phyloP scores from a whole-genome alignment of 2,329 filamentous ascomycete genomes.

The Xylariaceae sp. region DNA sequence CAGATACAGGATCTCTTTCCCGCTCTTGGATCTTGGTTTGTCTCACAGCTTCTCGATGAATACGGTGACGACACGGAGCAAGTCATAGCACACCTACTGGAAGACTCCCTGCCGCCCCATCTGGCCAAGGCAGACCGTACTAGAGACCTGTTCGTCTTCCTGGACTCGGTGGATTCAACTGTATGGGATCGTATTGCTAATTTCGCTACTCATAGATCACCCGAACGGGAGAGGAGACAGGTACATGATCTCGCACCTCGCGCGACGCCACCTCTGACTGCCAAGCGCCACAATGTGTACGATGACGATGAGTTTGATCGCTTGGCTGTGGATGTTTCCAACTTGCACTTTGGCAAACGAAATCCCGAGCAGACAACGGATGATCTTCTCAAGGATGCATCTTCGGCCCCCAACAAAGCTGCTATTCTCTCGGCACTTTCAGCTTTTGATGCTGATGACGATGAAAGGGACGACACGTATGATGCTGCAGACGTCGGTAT shows the following conservation, averaged over 20 bases:
- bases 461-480: constrained; percentile 96
- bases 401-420: constrained; percentile 66
- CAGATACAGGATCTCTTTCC: constrained; percentile 95
- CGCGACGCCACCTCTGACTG: constrained; percentile 52
- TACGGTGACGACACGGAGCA: constrained; percentile 73
- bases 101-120: constrained; percentile 66
- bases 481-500: constrained; percentile 89
- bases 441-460: constrained; percentile 87
- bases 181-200: constrained; percentile 1
- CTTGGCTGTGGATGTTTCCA: constrained; percentile 59
- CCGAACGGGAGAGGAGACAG: constrained; percentile 24
- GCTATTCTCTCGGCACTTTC: constrained; percentile 84
- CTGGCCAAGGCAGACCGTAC: constrained; percentile 58
- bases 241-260: constrained; percentile 49
- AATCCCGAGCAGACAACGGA: constrained; percentile 62
- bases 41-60: constrained; percentile 72
- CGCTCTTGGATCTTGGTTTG: constrained; percentile 75
- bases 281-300: constrained; percentile 65
- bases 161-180: not conserved
- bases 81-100: constrained; percentile 75
- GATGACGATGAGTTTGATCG: constrained; percentile 76
- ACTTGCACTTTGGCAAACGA: constrained; percentile 74
- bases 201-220: constrained; percentile 24
- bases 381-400: constrained; percentile 60
- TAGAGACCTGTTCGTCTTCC: constrained; percentile 52